phyloP scores from a whole-genome alignment of 192 early-diverging fungal species.

The Radiomyces spectabilis region DNA sequence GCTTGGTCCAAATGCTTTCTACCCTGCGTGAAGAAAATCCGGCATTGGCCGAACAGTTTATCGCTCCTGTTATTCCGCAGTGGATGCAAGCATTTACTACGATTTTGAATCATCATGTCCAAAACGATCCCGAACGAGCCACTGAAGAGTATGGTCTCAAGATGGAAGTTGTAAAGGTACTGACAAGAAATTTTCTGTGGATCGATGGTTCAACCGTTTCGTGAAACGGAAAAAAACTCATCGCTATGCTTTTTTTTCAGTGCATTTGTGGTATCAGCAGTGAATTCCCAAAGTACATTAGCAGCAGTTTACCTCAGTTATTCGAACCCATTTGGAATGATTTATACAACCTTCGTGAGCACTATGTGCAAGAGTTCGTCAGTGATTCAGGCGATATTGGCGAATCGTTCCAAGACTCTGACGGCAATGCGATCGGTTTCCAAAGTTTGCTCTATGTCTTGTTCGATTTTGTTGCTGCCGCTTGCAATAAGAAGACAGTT shows the following conservation, averaged over 20 bases:
- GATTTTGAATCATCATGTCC: slow-evolving; percentile 45
- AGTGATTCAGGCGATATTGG: slow-evolving; percentile 25
- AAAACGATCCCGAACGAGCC: slow-evolving; percentile 36
- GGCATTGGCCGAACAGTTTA: slow-evolving; percentile 55
- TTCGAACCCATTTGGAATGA: slow-evolving; percentile 69
- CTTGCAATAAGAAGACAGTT: slow-evolving; percentile 45
- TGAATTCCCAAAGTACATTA: slow-evolving; percentile 57
- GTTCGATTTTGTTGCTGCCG: slow-evolving; percentile 61
- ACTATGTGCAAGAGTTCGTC: slow-evolving; percentile 46
- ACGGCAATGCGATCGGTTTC: slow-evolving; percentile 62
- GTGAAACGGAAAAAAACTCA: not conserved
- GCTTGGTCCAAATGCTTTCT: slow-evolving; percentile 78
- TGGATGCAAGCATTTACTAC: slow-evolving; percentile 71
- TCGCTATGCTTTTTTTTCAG: slow-evolving; percentile 19
- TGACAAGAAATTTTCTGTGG: no score
- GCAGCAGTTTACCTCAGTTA: slow-evolving; percentile 36
- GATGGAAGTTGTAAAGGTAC: slow-evolving; percentile 66
- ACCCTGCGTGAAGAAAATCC: slow-evolving; percentile 75
- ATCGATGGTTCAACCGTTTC: not conserved
- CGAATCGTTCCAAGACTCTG: slow-evolving; percentile 56
- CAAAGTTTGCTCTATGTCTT: slow-evolving; percentile 57
- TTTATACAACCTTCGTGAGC: slow-evolving; percentile 45
- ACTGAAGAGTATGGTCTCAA: slow-evolving; percentile 58
- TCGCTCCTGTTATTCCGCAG: slow-evolving; percentile 66
- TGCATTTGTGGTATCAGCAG: slow-evolving; percentile 52